Base-by-base conservation (phyloP, 164 flowering plant species). In the Magnolia changhungtana region DNA sequence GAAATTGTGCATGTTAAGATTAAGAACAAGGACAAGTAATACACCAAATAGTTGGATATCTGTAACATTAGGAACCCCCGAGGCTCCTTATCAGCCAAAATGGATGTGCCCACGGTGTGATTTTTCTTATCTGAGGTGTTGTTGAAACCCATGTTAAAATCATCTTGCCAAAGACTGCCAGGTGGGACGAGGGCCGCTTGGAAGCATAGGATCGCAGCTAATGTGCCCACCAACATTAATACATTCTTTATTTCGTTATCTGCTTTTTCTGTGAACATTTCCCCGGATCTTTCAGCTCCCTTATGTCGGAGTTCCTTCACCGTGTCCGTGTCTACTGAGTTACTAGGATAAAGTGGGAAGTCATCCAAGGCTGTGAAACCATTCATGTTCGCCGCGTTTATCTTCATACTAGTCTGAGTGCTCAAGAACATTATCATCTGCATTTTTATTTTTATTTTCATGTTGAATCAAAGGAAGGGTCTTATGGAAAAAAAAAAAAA, bases 181-280 rank as follows among this genome's bases (percentile, higher is more conserved):
- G 73, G 73, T 10, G 73, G 73, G 19, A 20, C 0, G n/a, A 45
- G 23, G 8, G 73, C 59, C 6, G 73, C 63, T 49, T 71, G 73
- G 19, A 49, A 71, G 55, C 61, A 45, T 20, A 50, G 21, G 0
- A 58, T 71, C 11, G 23, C 58, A 0, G 49, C 49, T 4, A 71
- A 58, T 10, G 21, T 13, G 1, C 20, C 58, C 18, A 49, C 73
- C 31, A 71, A 4, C 7, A 71, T 16, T 58, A 14, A 2, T n/a
- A n/a, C 23, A 7, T 71, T 23, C 10, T n/a, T 3, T 20, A 37
- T 10, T 55, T 37, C 23, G 19, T 21, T n/a, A 7, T 10, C 67
- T 64, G 67, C 10, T 18, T 19, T 18, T 19, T 18, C 10, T 9
- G 6, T 20, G n/a, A 4, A 19, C 20, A 64, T 8, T 8, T 68